These are phyloP conservation scores for Lepiota venenata DNA, from an alignment of 768 basidiomycete species.

Conservation along the genomic window DNA sequence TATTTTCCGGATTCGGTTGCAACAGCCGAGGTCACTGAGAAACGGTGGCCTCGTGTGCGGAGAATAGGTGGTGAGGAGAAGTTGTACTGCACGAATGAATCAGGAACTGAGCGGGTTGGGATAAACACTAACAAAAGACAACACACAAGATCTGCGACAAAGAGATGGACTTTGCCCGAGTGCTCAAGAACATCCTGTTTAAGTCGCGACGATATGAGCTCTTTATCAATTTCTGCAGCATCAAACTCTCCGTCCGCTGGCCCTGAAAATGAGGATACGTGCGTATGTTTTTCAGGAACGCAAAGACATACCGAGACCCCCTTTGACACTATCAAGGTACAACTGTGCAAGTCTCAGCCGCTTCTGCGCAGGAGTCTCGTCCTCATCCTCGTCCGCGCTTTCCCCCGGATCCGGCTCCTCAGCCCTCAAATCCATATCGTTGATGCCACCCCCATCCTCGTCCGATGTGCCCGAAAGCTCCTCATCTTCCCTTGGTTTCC, in stretches of 20 bases:
- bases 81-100: constrained; percentile 44
- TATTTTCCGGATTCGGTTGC: constrained; percentile 67
- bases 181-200: constrained; percentile 92
- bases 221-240: constrained; percentile 93
- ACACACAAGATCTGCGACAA: constrained; percentile 71
- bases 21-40: constrained; percentile 79
- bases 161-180: constrained; percentile 82
- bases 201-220: constrained; percentile 85
- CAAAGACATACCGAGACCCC: constrained; percentile 54
- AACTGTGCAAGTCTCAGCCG: constrained; percentile 85
- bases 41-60: constrained; percentile 68
- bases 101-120: not conserved
- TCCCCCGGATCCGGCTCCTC: constrained; percentile 47
- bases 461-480: constrained; percentile 65
- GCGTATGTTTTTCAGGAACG: not conserved
- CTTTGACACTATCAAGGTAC: constrained; percentile 84
- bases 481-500: constrained; percentile 45
- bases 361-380: constrained; percentile 93
- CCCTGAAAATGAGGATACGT: not conserved
- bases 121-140: not conserved
- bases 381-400: constrained; percentile 80
- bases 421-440: constrained; percentile 70
- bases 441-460: constrained; percentile 47
- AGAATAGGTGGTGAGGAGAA: constrained; percentile 49
- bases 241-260: constrained; percentile 88